These are phyloP conservation scores for Colletotrichum sp. DNA, from an alignment of 2,329 filamentous ascomycete species.

Conservation along the genomic window DNA sequence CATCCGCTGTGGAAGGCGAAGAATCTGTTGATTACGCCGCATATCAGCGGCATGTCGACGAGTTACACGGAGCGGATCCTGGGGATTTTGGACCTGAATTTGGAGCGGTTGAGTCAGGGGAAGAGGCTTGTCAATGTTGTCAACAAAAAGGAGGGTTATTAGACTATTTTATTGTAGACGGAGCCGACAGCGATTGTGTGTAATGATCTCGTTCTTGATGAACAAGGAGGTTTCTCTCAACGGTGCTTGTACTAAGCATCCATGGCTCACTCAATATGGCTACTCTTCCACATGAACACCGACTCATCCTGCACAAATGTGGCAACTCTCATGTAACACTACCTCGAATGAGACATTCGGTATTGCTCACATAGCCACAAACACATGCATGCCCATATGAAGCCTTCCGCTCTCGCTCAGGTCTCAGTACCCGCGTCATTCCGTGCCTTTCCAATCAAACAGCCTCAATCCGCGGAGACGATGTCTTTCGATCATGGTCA, in stretches of 20 bases:
- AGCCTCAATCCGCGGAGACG: neutral
- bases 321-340: neutral
- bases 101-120: constrained; percentile 41
- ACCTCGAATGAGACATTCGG: neutral
- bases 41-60: constrained; percentile 48
- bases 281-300: neutral
- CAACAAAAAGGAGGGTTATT: constrained; percentile 30
- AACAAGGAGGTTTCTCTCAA: neutral
- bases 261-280: neutral
- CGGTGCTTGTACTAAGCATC: neutral
- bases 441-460: neutral
- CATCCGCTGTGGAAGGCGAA: constrained; percentile 73
- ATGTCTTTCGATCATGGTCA: neutral
- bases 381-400: neutral
- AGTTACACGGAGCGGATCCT: constrained; percentile 45
- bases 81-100: constrained; percentile 46
- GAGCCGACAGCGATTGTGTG: neutral
- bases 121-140: constrained; percentile 44
- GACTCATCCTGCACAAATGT: neutral
- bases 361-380: neutral
- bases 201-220: neutral
- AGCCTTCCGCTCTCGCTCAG: neutral
- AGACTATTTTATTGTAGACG: neutral
- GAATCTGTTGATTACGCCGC: constrained; percentile 69
- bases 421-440: neutral